Evolutionary conservation across 129 eudicot species (phyloP), one percentile per base, ranked within the genome.

Genomic region (Lactuca saligna): DNA sequence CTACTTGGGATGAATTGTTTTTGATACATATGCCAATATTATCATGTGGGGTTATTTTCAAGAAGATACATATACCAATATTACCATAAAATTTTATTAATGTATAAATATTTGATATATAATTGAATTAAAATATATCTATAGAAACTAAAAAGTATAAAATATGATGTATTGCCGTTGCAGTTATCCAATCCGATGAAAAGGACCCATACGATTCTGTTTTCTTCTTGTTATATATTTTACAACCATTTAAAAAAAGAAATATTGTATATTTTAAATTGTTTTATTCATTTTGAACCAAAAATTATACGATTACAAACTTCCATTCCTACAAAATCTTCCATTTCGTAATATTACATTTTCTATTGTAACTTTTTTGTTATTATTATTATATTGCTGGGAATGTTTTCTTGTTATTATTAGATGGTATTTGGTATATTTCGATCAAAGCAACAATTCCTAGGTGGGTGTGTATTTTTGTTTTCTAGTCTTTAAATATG

Each of bases 181-280:
- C 17, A 25, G 54, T n/a, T 63, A 39, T 54, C 64, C 63, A 73
- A 62, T 39, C 41, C 12, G 14, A 33, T 29, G 35, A 70, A 58
- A 9, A 70, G 66, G 59, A 34, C 67, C 57, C 50, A 44, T 60
- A 1, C 39, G 54, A 4, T 34, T 67, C 61, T 67, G 61, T 17
- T 33, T 67, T 53, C 41, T 32, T 51, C 1, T 70, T 37, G 9
- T 35, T 17, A 3, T 54, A 5, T 17, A 10, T 17, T 17, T 16
- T 50, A 32, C 14, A 20, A 42, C 54, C 8, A 33, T 46, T 34
- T 38, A 29, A 9, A 70, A 60, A 46, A 25, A 6, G 29, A 17
- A 63, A 29, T 63, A 4, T 31, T 59, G 12, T 2, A 59, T 59
- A 32, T 32, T 31, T 57, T 32, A 57, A 10, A 8, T 20, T 11